Percentiles rank a stretch among this genome's conserved stretches.
Conservation (phyloP, 2,329 filamentous ascomycete species). For the Alternaria triticimaculans region DNA sequence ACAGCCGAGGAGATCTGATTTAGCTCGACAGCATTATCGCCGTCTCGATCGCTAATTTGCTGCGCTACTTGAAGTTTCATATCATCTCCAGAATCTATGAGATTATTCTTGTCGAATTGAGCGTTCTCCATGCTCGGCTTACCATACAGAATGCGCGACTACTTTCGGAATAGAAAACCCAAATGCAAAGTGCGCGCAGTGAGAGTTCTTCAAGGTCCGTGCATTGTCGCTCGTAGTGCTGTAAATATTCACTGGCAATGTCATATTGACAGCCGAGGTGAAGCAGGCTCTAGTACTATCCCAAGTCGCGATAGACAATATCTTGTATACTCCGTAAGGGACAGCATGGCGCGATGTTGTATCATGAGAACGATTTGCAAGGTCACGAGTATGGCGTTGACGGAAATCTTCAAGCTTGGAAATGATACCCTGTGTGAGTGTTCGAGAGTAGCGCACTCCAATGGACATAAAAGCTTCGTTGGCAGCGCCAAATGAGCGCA, state of each 20-base stretch:
- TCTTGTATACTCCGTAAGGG: background rate
- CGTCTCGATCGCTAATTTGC: too few species aligned
- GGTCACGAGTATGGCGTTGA: background rate
- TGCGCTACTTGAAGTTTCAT: too few species aligned
- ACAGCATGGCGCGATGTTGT: background rate
- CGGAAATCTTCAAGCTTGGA: background rate
- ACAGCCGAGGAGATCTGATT: too few species aligned
- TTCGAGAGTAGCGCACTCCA: background rate
- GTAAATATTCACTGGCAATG: background rate
- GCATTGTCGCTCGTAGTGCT: background rate
- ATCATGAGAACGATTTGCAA: background rate
- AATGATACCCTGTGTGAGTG: background rate
- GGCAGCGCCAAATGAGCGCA: background rate
- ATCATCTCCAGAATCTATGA: too few species aligned
- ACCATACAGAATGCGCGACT: too few species aligned
- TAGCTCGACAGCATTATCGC: too few species aligned
- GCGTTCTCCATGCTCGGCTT: too few species aligned
- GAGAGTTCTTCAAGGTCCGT: background rate
- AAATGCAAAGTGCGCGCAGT: background rate
- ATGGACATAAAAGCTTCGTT: background rate
- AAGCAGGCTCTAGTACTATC: background rate
- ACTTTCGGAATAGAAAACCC: too few species aligned
- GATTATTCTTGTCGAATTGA: too few species aligned
- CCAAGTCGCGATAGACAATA: background rate
- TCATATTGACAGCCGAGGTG: background rate